Conservation (phyloP, 83 land plant genomes). For the Isoetes engelmannii region DNA sequence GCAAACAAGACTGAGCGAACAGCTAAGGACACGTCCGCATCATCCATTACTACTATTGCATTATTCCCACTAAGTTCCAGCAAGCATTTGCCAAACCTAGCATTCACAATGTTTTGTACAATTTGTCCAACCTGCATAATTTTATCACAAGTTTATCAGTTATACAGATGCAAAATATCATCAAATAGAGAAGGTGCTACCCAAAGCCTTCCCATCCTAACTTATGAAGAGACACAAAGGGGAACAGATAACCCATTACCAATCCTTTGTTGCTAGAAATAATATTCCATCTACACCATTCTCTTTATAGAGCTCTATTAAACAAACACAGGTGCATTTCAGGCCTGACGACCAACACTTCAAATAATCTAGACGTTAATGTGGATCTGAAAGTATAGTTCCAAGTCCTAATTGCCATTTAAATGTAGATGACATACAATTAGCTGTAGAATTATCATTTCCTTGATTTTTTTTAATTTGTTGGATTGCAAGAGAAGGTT, state of each 20-base stretch:
- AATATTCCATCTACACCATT: conserved; percentile 4
- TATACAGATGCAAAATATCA: neutral
- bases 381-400: too few species aligned
- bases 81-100: conserved; percentile 85
- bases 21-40: conserved; percentile 70
- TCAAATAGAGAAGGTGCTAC: neutral
- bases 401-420: too few species aligned
- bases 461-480: too few species aligned
- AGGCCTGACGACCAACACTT: too few species aligned
- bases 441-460: too few species aligned
- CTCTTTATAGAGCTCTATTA: neutral
- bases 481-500: too few species aligned
- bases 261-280: neutral
- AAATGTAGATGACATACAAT: too few species aligned
- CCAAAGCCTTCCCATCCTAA: neutral
- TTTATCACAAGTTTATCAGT: neutral
- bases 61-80: conserved; percentile 91
- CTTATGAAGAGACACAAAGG: neutral
- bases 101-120: conserved; percentile 60
- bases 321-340: neutral
- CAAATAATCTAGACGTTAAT: too few species aligned
- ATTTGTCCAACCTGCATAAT: conserved; percentile 61
- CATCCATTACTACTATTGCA: conserved; percentile 88
- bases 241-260: neutral
- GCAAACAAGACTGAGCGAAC: conserved; percentile 82